phyloP scores from a whole-genome alignment of 805 yeast species.

The Metschnikowia lunata region DNA sequence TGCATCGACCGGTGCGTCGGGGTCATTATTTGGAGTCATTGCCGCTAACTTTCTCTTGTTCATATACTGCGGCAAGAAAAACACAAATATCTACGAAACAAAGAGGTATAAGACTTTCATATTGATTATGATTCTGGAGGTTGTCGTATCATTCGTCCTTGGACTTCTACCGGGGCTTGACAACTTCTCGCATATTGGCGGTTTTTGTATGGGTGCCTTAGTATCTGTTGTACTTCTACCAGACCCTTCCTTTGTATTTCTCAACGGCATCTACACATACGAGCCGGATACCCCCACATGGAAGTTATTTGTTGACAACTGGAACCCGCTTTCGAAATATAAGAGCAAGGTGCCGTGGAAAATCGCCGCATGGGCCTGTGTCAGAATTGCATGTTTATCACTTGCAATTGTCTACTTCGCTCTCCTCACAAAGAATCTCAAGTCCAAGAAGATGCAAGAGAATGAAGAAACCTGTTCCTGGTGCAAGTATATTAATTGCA shows the following conservation, averaged over 20 bases:
- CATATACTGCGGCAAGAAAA: constrained; percentile 47
- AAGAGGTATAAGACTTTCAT: constrained; percentile 46
- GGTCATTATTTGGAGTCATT: constrained; percentile 65
- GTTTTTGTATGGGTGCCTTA: constrained; percentile 59
- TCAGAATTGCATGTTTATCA: constrained; percentile 42
- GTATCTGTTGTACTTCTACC: constrained; percentile 47
- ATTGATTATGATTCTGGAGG: constrained; percentile 48
- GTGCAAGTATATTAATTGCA: constrained; percentile 71
- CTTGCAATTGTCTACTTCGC: constrained; percentile 49
- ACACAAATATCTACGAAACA: constrained; percentile 42
- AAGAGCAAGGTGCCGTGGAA: constrained; percentile 30
- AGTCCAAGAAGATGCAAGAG: constrained; percentile 21
- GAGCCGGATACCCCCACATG: constrained; percentile 25
- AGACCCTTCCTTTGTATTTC: constrained; percentile 50
- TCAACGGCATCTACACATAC: constrained; percentile 37
- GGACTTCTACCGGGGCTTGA: constrained; percentile 73
- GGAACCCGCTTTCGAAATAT: constrained; percentile 37
- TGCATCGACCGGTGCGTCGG: constrained; percentile 67
- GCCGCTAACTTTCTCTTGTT: constrained; percentile 57
- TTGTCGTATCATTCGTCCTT: constrained; percentile 53
- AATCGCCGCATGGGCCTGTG: constrained; percentile 51
- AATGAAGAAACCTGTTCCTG: constrained; percentile 56
- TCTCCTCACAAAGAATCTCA: constrained; percentile 46
- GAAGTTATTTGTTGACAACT: constrained; percentile 32
- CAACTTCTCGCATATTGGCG: constrained; percentile 73